Conservation (phyloP, 352 stramenopile species). For the Phytopythium chamaehyphon region DNA sequence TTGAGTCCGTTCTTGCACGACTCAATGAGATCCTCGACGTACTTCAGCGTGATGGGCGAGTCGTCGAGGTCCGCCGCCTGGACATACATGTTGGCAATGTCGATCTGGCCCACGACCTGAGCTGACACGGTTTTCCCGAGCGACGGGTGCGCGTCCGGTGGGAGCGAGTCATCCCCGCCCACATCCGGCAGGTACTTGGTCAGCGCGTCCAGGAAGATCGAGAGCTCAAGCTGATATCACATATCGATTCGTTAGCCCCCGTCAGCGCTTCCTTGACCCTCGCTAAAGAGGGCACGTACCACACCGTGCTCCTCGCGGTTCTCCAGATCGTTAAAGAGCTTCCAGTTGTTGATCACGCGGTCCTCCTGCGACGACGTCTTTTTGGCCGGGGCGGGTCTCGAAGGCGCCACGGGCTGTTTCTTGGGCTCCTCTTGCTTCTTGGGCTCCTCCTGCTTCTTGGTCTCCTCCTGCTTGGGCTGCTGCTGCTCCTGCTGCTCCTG, state of each 20-base stretch:
- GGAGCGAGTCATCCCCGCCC: slow-evolving; percentile 22
- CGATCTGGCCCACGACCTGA: slow-evolving; percentile 64
- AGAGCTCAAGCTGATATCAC: slow-evolving; percentile 55
- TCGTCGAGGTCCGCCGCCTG: slow-evolving; percentile 48
- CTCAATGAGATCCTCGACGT: slow-evolving; percentile 68
- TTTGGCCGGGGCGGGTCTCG: neutral
- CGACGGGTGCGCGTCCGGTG: slow-evolving; percentile 12
- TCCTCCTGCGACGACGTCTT: slow-evolving; percentile 24
- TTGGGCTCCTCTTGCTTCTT: no score
- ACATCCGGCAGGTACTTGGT: slow-evolving; percentile 75
- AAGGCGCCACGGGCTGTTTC: neutral
- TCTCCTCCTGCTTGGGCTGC: neutral
- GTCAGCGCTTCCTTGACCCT: no score
- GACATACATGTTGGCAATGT: slow-evolving; percentile 85
- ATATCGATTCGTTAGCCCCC: no score
- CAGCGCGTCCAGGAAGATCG: slow-evolving; percentile 70
- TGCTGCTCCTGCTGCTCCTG: neutral
- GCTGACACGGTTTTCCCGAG: slow-evolving; percentile 48
- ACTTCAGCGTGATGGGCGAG: slow-evolving; percentile 57
- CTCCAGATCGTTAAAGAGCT: slow-evolving; percentile 86
- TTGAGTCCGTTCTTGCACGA: slow-evolving; percentile 76
- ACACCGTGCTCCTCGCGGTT: slow-evolving; percentile 82
- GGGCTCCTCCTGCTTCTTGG: no score
- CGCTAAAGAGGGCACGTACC: slow-evolving; percentile 21
- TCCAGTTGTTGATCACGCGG: slow-evolving; percentile 77